Conservation (phyloP, 2,329 filamentous ascomycete genomes). For the Plectosphaerella plurivora region DNA sequence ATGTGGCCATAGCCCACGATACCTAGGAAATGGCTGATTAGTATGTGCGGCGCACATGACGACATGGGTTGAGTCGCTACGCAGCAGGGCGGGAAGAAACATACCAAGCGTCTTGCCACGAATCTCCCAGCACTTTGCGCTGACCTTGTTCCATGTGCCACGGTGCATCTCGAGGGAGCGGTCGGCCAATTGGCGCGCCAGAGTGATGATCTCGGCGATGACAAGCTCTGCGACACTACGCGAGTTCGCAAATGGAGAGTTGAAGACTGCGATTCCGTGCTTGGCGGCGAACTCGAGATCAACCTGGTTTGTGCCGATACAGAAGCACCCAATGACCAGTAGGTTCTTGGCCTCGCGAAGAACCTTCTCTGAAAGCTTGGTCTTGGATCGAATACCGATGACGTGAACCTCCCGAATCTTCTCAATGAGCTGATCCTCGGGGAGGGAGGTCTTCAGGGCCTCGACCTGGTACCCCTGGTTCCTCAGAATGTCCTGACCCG, state of each 20-base stretch:
- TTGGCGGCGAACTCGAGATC: constrained; percentile 78
- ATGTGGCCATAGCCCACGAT: constrained; percentile 98
- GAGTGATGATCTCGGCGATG: constrained; percentile 85
- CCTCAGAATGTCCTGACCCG: constrained; percentile 76
- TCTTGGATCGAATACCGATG: constrained; percentile 97
- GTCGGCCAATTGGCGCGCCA: constrained; percentile 89
- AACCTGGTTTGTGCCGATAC: constrained; percentile 96
- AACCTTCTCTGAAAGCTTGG: constrained; percentile 82
- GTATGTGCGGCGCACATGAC: neutral
- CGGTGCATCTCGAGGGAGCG: constrained; percentile 91
- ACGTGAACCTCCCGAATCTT: constrained; percentile 97
- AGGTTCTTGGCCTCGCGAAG: constrained; percentile 88
- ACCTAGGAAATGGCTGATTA: constrained; percentile 35
- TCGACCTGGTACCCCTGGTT: constrained; percentile 96
- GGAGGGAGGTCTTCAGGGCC: constrained; percentile 79
- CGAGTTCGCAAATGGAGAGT: constrained; percentile 97
- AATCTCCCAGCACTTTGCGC: constrained; percentile 94
- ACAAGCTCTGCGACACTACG: constrained; percentile 94
- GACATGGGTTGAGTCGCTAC: neutral
- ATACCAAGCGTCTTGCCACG: constrained; percentile 89
- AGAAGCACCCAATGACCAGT: constrained; percentile 96
- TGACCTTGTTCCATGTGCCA: constrained; percentile 98
- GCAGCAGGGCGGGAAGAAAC: constrained; percentile 13
- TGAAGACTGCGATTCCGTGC: constrained; percentile 94
- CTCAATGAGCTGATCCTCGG: constrained; percentile 90